Base-by-base conservation (phyloP, 768 basidiomycete genomes). In the Amanita molliuscula region DNA sequence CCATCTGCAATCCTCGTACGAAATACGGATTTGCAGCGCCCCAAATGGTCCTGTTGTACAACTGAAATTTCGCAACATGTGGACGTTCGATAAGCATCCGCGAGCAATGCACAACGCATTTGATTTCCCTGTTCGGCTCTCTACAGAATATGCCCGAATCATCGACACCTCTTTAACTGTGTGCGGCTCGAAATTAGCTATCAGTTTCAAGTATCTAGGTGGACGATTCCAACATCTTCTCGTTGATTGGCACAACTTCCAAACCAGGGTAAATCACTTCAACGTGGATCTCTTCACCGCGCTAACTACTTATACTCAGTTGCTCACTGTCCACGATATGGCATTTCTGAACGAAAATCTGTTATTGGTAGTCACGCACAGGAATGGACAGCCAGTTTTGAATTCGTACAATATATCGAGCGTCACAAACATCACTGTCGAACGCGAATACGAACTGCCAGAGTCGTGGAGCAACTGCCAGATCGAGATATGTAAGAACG, bases 391-490 rank as follows among this genome's bases (percentile, higher is more conserved):
- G 31, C 63, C 72, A n/a, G 57, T 65, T 18, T 55, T 79, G 34
- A 65, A 67, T 48, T 62, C 77, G 35, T 77, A 76, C 61, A 71
- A 73, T 56, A 67, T 79, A 54, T 61, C 63, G 20, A 65, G 74
- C 49, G 64, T 77, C 43, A 61, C 61, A 15, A 67, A 68, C 25
- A 65, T 73, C 50, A 60, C 61, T 21, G 59, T 71, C 28, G 66
- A 71, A 49, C 73, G 75, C 51, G 73, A 76, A 48, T 80, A 79
- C 58, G 77, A 81, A 55, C 70, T 83, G 20, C 77, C 81, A 1
- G 69, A 67, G 34, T 65, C 66, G 25, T 83, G 79, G 80, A 63
- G 55, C 41, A 65, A 65, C 34, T 72, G 70, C 11, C 62, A 61
- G 25, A 63, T 81, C 55, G 70, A 67, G 29, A 75, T 81, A 54